Evolutionary conservation across 768 basidiomycete species (phyloP).

Genomic region (Boletus tomentosulus): DNA sequence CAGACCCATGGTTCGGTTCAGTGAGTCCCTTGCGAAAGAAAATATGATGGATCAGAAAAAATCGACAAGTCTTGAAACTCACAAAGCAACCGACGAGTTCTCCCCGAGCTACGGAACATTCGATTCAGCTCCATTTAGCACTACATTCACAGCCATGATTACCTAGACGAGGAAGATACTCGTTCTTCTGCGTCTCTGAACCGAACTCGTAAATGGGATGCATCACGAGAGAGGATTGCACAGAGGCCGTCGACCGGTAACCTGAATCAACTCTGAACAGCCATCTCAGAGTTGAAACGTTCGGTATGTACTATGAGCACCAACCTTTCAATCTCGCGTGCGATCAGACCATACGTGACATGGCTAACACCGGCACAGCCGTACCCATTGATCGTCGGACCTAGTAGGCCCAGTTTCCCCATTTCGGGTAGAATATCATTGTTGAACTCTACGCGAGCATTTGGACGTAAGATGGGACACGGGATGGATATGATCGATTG

Average conservation of each 20-base stretch:
- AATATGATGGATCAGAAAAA: background rate
- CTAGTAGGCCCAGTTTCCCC: slow-evolving; percentile 87
- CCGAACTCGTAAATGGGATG: slow-evolving; percentile 90
- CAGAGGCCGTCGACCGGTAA: slow-evolving; percentile 91
- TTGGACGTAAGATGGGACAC: background rate
- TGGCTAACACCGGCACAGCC: slow-evolving; percentile 90
- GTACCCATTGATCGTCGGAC: slow-evolving; percentile 90
- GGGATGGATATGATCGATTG: background rate
- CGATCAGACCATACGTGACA: slow-evolving; percentile 92
- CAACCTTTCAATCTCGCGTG: slow-evolving; percentile 88
- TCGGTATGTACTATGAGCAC: slow-evolving; percentile 5
- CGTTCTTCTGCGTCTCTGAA: slow-evolving; percentile 83
- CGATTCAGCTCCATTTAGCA: slow-evolving; percentile 3
- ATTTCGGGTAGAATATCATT: slow-evolving; percentile 77
- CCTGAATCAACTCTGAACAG: slow-evolving; percentile 83
- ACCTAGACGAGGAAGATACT: slow-evolving; percentile 84
- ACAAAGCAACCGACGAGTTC: slow-evolving; percentile 93
- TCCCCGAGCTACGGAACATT: slow-evolving; percentile 56
- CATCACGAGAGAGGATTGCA: slow-evolving; percentile 96
- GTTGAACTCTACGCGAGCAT: slow-evolving; percentile 59
- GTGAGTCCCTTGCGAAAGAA: slow-evolving; percentile 71
- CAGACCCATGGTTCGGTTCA: slow-evolving; percentile 95
- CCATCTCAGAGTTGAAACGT: background rate
- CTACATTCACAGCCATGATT: slow-evolving; percentile 11
- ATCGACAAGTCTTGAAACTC: slow-evolving; percentile 29